Evolutionary conservation across 257 asterid genomes (phyloP), one percentile per base, ranked within the genome.

Genomic region (Solanum tarijense): DNA sequence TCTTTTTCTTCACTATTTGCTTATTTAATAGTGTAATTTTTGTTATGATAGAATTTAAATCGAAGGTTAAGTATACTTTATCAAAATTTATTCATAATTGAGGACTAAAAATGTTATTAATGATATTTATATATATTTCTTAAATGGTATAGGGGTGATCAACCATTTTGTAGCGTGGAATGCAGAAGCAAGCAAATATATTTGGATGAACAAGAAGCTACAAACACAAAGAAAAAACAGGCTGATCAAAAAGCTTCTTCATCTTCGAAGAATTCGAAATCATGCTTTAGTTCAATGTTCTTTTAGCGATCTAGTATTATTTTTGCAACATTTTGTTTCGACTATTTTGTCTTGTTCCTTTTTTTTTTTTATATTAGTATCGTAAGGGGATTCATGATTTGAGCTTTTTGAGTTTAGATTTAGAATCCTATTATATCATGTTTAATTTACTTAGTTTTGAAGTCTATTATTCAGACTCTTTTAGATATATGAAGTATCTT

Each of bases 141-240:
- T 75, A 12, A 38, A 75, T 11, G 83, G 65, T 34, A 90, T 93
- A 96, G 99, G 88, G 99, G 99, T 89, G 98, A 96, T 88, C 92
- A 43, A 60, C 96, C 93, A n/a, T 96, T 94, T 87, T 96, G 99
- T 78, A 95, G 98, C 27, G 93, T 88, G 92, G 99, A 96, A 90
- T 96, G 99, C 91, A 94, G 99, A 84, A 93, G 89, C 93, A 95
- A 94, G 91, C 98, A 96, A 88, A 95, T 96, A 12, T 91, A 90
- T 92, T 94, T 93, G 96, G 99, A 95, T 48, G 99, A 96, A 89
- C 93, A 95, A 85, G 98, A 93, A 89, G 43, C 55, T 23, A 38
- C 25, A 36, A 38, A 75, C 21, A 11, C 20, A 38, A 23, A 75
- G 20, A 27, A 3, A 38, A 52, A 82, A 58, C 93, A 92, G 91